Evolutionary conservation across 768 basidiomycete genomes (phyloP), one percentile per base, ranked within the genome.

Genomic region (Rhodotorula kratochvilovae): DNA sequence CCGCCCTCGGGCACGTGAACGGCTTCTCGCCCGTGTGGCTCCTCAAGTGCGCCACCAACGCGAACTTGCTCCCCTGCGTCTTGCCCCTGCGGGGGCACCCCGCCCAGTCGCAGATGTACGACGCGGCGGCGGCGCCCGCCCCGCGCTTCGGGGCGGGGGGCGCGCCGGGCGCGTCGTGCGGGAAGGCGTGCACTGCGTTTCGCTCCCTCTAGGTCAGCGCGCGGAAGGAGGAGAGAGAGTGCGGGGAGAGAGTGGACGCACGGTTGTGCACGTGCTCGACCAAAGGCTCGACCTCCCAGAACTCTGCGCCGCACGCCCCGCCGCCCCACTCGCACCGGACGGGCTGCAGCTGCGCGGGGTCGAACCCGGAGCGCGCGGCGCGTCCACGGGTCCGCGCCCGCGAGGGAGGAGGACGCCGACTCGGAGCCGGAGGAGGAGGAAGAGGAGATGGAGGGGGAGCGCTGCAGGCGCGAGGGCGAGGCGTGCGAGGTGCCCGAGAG

Each of bases 11-110:
- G 78, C 93, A 97, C 33, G 85, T 87, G 78, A 92, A 96, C 1
- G 92, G 93, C 77, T 92, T 92, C 81, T 97, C 93, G 63, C 93
- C 93, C 0, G 93, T 95, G 79, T 97, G 93, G 19, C 89, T 90
- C 43, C 93, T 86, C 59, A 92, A 86, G 79, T 97, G 93, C 8
- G 91, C 90, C 67, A 93, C 87, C 58, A 97, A 85, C 11, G 92
- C 91, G 75, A 93, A 95, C 35, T 91, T 86, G 8, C 90, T 91
- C 0, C 90, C 90, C 79, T 96, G 93, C 1, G 89, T 85, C 61
- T 92, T 84, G 7, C 92, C 91, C 63, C 88, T 84, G 27, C 93
- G 85, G 29, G 83, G 82, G 81, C 93, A 97, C 8, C 87, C 87
- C 29, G 85, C 81, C 93, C 93, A 97, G 83, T 92, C 88, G 80